These are phyloP conservation scores for Lasiodiplodia hormozganensis DNA, from an alignment of 2,329 filamentous ascomycete species.

Conservation along the genomic window DNA sequence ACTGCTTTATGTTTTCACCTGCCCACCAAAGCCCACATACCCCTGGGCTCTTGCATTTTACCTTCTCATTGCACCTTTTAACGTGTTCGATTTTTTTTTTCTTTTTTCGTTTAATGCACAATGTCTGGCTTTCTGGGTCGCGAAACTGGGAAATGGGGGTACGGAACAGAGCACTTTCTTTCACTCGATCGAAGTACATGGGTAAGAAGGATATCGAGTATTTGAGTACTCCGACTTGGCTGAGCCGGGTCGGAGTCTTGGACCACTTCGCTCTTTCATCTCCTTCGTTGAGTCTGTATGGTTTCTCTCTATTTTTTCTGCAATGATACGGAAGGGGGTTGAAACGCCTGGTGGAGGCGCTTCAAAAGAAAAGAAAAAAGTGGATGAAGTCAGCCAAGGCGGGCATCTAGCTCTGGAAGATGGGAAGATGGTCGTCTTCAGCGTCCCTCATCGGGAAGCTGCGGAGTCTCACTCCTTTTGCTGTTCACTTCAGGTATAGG, in stretches of 20 bases:
- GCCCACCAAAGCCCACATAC: neutral
- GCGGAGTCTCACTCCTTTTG: constrained; percentile 22
- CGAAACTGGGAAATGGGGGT: constrained; percentile 13
- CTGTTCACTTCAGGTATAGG: constrained; percentile 12
- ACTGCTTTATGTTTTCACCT: neutral
- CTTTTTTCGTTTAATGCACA: constrained; percentile 20
- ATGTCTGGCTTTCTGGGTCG: constrained; percentile 19
- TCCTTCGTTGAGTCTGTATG: neutral
- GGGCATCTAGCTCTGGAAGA: constrained; percentile 16
- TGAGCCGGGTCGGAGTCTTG: constrained; percentile 13
- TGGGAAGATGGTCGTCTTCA: constrained; percentile 3
- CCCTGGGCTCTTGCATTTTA: constrained; percentile 9
- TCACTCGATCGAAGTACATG: neutral
- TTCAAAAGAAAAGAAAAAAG: neutral
- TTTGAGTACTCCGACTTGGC: neutral
- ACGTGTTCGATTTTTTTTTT: constrained; percentile 24
- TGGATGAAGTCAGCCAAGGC: constrained; percentile 8
- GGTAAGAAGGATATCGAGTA: neutral
- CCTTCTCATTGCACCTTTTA: constrained; percentile 18
- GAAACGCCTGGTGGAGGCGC: neutral
- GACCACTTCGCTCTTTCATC: constrained; percentile 6
- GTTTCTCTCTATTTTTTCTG: constrained; percentile 1
- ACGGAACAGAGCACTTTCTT: constrained; percentile 25
- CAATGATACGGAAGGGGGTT: neutral
- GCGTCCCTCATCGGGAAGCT: constrained; percentile 2